These are phyloP conservation scores for Lipomyces spencermartinsiae DNA, from an alignment of 805 yeast species.

Conservation along the genomic window DNA sequence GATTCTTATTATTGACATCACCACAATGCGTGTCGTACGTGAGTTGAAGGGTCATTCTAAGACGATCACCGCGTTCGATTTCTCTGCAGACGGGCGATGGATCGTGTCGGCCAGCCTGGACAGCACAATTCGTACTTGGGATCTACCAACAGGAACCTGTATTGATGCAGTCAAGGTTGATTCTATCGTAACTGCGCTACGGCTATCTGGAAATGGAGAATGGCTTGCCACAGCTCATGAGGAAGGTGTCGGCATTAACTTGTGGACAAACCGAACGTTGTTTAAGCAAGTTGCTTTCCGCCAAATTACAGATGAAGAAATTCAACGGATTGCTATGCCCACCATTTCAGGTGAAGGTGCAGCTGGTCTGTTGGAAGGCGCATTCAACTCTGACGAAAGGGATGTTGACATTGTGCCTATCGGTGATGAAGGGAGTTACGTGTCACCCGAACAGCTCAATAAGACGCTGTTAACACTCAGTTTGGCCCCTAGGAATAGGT, in stretches of 20 bases:
- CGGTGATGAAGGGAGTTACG: constrained; percentile 48
- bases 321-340: constrained; percentile 62
- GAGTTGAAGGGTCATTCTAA: constrained; percentile 88
- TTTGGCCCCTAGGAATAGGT: constrained; percentile 75
- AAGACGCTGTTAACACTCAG: constrained; percentile 73
- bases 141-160: constrained; percentile 94
- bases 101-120: constrained; percentile 82
- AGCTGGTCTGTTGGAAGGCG: constrained; percentile 74
- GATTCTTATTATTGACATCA: constrained; percentile 79
- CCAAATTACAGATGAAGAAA: constrained; percentile 72
- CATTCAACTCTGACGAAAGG: constrained; percentile 57
- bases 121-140: constrained; percentile 93
- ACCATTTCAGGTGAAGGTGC: constrained; percentile 82
- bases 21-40: constrained; percentile 83
- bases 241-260: constrained; percentile 81
- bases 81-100: constrained; percentile 97
- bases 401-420: constrained; percentile 47
- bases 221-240: constrained; percentile 92
- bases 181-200: constrained; percentile 78
- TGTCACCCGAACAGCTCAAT: constrained; percentile 65
- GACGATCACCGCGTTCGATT: constrained; percentile 84
- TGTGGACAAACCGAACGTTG: constrained; percentile 93
- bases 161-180: constrained; percentile 86
- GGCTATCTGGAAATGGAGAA: constrained; percentile 87
- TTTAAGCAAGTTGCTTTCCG: constrained; percentile 73